Evolutionary conservation across 1,284 basidiomycete genomes (phyloP).

Genomic region (Abortiporus biennis): DNA sequence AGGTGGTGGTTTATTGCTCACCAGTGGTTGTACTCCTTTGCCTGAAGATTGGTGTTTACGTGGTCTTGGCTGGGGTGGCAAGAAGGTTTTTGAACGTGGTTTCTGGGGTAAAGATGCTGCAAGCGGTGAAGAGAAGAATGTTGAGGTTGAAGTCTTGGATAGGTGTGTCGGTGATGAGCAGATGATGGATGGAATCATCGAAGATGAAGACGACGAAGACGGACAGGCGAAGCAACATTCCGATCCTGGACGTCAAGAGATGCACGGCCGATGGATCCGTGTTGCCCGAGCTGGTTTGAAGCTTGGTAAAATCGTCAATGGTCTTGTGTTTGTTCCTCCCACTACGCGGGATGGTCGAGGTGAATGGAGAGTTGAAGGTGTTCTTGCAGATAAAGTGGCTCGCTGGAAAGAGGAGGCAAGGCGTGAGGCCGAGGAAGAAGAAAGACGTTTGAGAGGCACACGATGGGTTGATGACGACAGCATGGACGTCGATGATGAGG

Average conservation of each 20-base stretch:
- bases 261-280: constrained; percentile 61
- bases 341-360: constrained; percentile 39
- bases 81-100: constrained; percentile 84
- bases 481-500: constrained; percentile 63
- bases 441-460: constrained; percentile 50
- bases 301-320: constrained; percentile 68
- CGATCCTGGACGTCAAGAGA: constrained; percentile 22
- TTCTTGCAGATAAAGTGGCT: constrained; percentile 63
- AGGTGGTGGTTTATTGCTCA: constrained; percentile 41
- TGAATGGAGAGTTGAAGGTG: constrained; percentile 65
- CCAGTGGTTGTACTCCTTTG: constrained; percentile 63
- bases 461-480: constrained; percentile 58
- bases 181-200: constrained; percentile 72
- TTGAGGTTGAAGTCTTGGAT: constrained; percentile 79
- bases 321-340: constrained; percentile 51
- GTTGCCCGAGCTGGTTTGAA: constrained; percentile 68
- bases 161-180: constrained; percentile 44
- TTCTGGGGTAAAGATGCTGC: constrained; percentile 65
- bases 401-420: constrained; percentile 67
- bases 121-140: constrained; percentile 49
- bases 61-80: constrained; percentile 92
- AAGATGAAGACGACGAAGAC: constrained; percentile 62
- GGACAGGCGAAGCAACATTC: constrained; percentile 23
- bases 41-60: constrained; percentile 95
- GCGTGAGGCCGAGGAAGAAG: constrained; percentile 60